These are phyloP conservation scores for Aegilops speltoides DNA, from an alignment of 176 grass and related monocot species.

Conservation along the genomic window DNA sequence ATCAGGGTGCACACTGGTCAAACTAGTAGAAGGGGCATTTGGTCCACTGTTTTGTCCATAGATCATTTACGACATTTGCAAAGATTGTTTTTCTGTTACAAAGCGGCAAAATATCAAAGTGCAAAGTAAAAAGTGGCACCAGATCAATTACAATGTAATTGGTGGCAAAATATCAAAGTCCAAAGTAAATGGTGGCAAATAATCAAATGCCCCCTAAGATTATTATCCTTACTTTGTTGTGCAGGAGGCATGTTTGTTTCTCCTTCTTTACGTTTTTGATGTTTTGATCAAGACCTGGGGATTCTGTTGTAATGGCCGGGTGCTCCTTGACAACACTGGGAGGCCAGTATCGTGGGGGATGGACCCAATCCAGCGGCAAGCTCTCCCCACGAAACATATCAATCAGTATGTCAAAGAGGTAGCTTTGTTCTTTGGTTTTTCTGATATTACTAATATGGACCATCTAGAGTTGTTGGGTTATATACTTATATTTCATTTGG, in stretches of 20 bases:
- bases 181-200: no score
- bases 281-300: background rate
- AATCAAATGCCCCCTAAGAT: no score
- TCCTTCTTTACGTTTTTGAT: background rate
- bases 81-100: no score
- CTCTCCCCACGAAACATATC: slow-evolving; percentile 18
- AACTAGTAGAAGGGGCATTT: no score
- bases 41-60: no score
- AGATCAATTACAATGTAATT: no score
- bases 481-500: slow-evolving; percentile 1
- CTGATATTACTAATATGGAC: background rate
- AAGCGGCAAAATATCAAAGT: no score
- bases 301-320: slow-evolving; percentile 43
- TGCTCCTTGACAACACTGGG: slow-evolving; percentile 52
- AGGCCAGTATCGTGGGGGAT: slow-evolving; percentile 39
- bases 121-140: no score
- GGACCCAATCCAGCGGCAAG: slow-evolving; percentile 27
- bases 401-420: slow-evolving; percentile 37
- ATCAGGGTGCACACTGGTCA: no score
- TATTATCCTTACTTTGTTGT: background rate
- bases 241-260: slow-evolving; percentile 20
- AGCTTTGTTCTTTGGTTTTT: background rate
- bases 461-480: background rate
- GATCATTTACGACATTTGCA: no score
- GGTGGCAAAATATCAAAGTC: no score